phyloP scores from a whole-genome alignment of 176 grass and related monocot species.

The Aegilops sharonensis region DNA sequence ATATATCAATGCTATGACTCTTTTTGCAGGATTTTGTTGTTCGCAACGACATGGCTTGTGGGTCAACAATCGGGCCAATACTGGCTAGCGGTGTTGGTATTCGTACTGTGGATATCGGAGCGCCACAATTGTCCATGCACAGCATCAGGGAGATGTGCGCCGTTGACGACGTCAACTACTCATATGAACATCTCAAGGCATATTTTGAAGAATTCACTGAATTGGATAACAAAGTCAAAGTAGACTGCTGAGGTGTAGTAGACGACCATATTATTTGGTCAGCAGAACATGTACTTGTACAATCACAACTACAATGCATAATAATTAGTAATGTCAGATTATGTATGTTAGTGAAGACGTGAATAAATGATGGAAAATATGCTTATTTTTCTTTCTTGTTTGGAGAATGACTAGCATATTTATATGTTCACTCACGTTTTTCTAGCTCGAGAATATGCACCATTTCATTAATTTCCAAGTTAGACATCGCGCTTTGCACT shows the following conservation, averaged over 20 bases:
- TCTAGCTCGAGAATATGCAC: background rate
- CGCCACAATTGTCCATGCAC: conserved; percentile 89
- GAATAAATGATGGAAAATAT: background rate
- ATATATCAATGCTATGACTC: background rate
- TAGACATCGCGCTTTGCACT: background rate
- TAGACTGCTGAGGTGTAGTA: conserved; percentile 49
- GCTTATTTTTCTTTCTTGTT: background rate
- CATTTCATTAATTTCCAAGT: background rate
- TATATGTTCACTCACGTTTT: background rate
- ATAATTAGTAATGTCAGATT: background rate
- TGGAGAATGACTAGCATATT: background rate
- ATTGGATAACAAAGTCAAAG: conserved; percentile 65
- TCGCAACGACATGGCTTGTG: conserved; percentile 86
- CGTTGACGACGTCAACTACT: conserved; percentile 63
- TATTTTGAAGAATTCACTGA: conserved; percentile 85
- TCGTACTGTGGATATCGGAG: conserved; percentile 85
- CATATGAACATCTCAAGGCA: conserved; percentile 93
- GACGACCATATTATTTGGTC: background rate
- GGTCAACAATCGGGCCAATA: conserved; percentile 96
- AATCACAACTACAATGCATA: background rate
- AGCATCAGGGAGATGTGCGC: conserved; percentile 99
- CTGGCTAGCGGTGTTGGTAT: conserved; percentile 89
- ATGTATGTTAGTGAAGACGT: background rate
- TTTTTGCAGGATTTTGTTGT: conserved; percentile 92
- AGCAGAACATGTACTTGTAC: background rate